A percentile compares a stretch with the other conserved stretches of the same genome.
These are phyloP conservation scores for Fusarium marasasianum DNA, from an alignment of 2,329 filamentous ascomycete genomes.

Conservation along the genomic window DNA sequence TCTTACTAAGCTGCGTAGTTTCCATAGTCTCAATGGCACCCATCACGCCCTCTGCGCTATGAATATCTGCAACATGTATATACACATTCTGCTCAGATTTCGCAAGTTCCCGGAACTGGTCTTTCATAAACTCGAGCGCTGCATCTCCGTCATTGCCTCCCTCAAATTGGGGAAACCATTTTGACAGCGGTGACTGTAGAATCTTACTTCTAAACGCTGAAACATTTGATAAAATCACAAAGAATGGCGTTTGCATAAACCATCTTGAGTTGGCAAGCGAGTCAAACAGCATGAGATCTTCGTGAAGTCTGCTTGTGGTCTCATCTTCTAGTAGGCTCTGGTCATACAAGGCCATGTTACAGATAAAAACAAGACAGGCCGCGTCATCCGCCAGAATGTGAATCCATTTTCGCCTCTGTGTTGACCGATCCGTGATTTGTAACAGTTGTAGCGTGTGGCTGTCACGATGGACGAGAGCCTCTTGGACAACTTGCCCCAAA, in stretches of 20 bases:
- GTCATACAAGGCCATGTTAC: neutral
- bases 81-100: neutral
- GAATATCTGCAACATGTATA: neutral
- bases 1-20: neutral
- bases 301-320: neutral
- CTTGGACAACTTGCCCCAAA: neutral
- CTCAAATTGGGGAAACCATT: neutral
- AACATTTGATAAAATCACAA: neutral
- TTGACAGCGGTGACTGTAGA: neutral
- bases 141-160: neutral
- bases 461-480: neutral
- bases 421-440: neutral
- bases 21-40: neutral
- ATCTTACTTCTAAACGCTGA: accelerated
- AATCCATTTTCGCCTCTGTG: neutral
- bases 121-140: neutral
- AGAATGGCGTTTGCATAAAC: neutral
- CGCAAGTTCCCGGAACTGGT: neutral
- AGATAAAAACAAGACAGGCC: neutral
- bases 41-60: neutral
- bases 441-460: neutral
- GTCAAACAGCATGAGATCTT: neutral
- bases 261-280: neutral
- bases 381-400: neutral
- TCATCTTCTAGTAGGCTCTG: neutral